phyloP scores from a whole-genome alignment of 2,329 filamentous ascomycete genomes.

The Venturia asperata region DNA sequence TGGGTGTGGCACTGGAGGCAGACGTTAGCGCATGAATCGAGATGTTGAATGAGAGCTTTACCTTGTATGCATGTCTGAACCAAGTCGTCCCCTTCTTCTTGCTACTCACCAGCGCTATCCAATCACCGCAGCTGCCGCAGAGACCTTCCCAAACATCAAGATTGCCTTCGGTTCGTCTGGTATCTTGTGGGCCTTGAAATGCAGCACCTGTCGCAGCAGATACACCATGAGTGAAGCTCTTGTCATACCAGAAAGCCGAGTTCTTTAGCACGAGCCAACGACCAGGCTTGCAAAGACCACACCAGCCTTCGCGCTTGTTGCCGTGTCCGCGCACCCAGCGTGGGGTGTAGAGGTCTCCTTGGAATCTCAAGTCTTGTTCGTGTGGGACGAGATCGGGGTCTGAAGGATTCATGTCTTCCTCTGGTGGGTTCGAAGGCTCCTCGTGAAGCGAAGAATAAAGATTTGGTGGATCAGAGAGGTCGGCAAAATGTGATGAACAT shows the following conservation, averaged over 20 bases:
- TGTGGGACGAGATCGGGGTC: conserved; percentile 70
- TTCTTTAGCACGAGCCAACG: conserved; percentile 85
- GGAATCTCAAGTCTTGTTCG: conserved; percentile 67
- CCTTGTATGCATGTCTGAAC: conserved; percentile 86
- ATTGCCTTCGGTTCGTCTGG: conserved; percentile 69
- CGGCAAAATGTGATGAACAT: conserved; percentile 60
- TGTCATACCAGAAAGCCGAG: conserved; percentile 89
- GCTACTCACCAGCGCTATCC: conserved; percentile 73
- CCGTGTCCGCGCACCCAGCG: conserved; percentile 78
- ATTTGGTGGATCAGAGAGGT: conserved; percentile 68
- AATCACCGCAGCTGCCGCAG: conserved; percentile 71
- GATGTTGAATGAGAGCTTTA: conserved; percentile 35
- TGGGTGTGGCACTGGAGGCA: conserved; percentile 35
- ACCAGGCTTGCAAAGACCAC: conserved; percentile 78
- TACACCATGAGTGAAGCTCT: conserved; percentile 82
- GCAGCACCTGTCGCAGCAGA: conserved; percentile 71
- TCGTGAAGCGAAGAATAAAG: conserved; percentile 68
- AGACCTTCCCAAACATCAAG: conserved; percentile 75
- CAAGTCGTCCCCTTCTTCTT: conserved; percentile 92
- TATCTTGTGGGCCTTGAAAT: conserved; percentile 54
- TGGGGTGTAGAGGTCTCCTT: conserved; percentile 76
- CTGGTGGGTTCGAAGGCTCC: conserved; percentile 65
- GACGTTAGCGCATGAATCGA: background rate
- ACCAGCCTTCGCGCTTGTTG: conserved; percentile 85
- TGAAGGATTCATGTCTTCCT: conserved; percentile 72